Evolutionary conservation across 345 rosid species (phyloP), one percentile per base, ranked within the genome.

Genomic region (Corchorus capsularis): DNA sequence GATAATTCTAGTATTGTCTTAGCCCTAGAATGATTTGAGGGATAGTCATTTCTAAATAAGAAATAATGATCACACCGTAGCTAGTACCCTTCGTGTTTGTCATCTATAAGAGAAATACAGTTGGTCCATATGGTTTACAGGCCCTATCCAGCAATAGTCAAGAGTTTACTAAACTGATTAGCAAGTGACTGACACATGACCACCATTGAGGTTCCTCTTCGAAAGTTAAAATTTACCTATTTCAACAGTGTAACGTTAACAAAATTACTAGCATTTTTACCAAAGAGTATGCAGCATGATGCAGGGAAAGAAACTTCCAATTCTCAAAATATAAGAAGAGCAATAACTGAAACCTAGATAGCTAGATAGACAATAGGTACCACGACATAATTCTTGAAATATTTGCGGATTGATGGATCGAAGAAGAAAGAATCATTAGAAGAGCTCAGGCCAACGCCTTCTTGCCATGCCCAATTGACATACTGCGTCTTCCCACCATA

Each of bases 381-480:
- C 83, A 87, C 82, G 63, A 93, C 81, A 75, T 89, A 92, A 74
- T 89, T 83, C 91, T 89, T 95, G 86, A 90, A 95, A 83, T 90
- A 92, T 81, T 76, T 88, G 73, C 91, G 92, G 83, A 89, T 95
- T 80, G 97, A 89, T 76, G 99, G 98, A 86, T 93, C 99, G 69
- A 83, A 95, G 88, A 86, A 95, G 94, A 95, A 95, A 61, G 99
- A 93, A 87, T 95, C 99, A 69, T 95, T 95, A 12, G 94, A 92
- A 4, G 98, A 88, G 85, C 96, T 93, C 84, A 92, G 86, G 54
- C 93, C 99, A 77, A 92, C 80, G 56, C 99, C 98, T 84, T 95
- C 99, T 84, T 93, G 83, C 99, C 99, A 93, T 43, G 99, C 99
- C 98, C 99, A 95, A 47, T 93, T 88, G 55, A 95, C 98, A 75